These are phyloP conservation scores for Dissophora globulifera DNA, from an alignment of 192 early-diverging fungal genomes.

Conservation along the genomic window DNA sequence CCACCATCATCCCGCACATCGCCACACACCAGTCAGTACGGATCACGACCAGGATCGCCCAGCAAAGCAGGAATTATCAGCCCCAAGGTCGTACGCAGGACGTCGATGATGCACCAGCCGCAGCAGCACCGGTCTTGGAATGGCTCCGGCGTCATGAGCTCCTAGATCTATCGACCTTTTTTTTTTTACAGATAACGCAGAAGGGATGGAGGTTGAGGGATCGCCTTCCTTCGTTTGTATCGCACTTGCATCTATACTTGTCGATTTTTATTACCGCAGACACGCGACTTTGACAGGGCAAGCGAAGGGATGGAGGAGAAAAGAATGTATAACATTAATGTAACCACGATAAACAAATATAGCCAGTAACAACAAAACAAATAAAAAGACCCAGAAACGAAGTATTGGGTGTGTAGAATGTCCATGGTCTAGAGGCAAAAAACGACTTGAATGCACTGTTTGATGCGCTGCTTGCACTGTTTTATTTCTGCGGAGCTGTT, in stretches of 20 bases:
- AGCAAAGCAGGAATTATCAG: constrained; percentile 10
- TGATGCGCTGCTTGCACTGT: too few relatives aligned
- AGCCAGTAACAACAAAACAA: too few relatives aligned
- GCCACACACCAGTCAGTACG: constrained; percentile 8
- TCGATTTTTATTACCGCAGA: not conserved
- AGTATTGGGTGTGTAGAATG: too few relatives aligned
- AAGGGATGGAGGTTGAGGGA: too few relatives aligned
- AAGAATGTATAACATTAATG: not conserved
- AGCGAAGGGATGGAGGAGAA: not conserved
- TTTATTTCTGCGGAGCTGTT: constrained; percentile 1
- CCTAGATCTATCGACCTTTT: too few relatives aligned
- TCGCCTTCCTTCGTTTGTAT: too few relatives aligned
- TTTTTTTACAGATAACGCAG: too few relatives aligned
- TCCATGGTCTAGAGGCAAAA: too few relatives aligned
- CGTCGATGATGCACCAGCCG: constrained; percentile 24
- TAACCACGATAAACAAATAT: too few relatives aligned
- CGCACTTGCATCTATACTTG: not conserved
- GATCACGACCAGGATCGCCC: constrained; percentile 35
- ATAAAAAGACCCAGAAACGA: too few relatives aligned
- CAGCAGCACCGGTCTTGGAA: not conserved
- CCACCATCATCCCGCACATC: constrained; percentile 36
- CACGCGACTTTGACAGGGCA: not conserved
- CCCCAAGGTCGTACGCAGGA: constrained; percentile 12
- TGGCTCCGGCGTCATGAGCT: constrained; percentile 6
- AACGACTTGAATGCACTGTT: too few relatives aligned